Evolutionary conservation across 169 alveolate species (phyloP), one percentile per base, ranked within the genome.

Genomic region (Plasmodium coatneyi): DNA sequence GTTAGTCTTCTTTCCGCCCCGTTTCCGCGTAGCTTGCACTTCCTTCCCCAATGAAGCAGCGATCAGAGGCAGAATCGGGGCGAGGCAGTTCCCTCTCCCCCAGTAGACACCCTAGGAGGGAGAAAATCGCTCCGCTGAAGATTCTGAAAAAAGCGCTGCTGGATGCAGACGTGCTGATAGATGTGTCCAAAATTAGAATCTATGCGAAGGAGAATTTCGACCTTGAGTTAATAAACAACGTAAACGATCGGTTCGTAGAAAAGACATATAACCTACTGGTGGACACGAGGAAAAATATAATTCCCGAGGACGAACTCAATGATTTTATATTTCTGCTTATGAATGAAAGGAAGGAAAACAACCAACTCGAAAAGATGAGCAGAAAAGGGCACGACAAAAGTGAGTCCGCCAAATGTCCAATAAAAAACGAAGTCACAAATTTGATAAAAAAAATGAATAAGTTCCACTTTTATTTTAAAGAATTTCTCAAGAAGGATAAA

Each of bases 191-290:
- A 76, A 52, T 87, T n/a, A 43, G 19, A 14, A 56, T 78, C 30
- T 41, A 56, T 19, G 71, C 60, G 2, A 79, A 87, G 60, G 93
- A 87, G 9, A 19, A 78, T 76, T 87, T 87, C 49, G 93, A 78
- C 36, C 56, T 87, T 3, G 72, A 60, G 25, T 79, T 87, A 46
- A 78, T 87, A 78, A 76, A 87, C 70, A 87, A 87, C 70, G 87
- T 87, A 34, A 87, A 54, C 32, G 89, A 87, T 79, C 41, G 87
- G 22, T 87, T 87, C 70, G 93, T 87, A 10, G 89, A 87, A 78
- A 87, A 78, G 80, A 78, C 81, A 76, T 56, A 60, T 19, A 60
- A 76, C 39, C 60, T 87, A 34, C 54, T 87, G 34, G 4, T 28
- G 6, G 87, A 87, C 54, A 43, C 79, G 46, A 71, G 81, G 56